Base-by-base conservation (phyloP, 1,284 basidiomycete genomes). In the Trametes polyzona region DNA sequence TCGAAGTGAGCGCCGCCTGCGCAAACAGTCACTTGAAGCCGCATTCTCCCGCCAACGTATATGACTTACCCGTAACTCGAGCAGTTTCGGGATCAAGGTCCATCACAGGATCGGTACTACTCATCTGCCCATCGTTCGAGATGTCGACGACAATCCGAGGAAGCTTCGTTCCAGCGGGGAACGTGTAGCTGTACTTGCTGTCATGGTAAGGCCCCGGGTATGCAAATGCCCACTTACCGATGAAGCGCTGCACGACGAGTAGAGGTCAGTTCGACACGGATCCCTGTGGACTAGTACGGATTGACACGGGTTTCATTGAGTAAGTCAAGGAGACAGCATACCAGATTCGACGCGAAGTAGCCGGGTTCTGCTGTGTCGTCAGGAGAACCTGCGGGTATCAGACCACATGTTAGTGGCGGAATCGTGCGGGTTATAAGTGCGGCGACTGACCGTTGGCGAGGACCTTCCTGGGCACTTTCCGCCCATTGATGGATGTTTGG, bases 311-410 rank as follows among this genome's bases (percentile, higher is more conserved):
- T 37, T n/a, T 36, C 12, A 29, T 40, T 23, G 23, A 6, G 7
- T 4, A 11, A 16, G 12, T 17, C 11, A 24, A 42, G 6, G 16
- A 33, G 1, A 40, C 29, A 21, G 61, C 74, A 27, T 63, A 82
- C 82, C 32, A 86, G 71, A 62, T 84, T 86, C 0, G 81, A 79
- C 0, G 83, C 76, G 66, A 87, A 87, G 67, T 86, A 87, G 41
- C 85, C 85, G 0, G 84, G 85, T 12, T 81, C 80, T 6, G 83
- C 83, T 47, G 74, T 76, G 59, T 86, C 84, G 58, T 86, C 84
- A 1, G 83, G 79, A 33, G 74, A 72, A n/a, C 82, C 83, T 84
- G 30, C 16, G 26, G 16, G 17, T 32, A n/a, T n/a, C 24, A 10
- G 11, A 19, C 27, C 17, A 2, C 5, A 7, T 23, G 9, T 10